Base-by-base conservation (phyloP, 768 basidiomycete species). In the Termitomyces titanicus region DNA sequence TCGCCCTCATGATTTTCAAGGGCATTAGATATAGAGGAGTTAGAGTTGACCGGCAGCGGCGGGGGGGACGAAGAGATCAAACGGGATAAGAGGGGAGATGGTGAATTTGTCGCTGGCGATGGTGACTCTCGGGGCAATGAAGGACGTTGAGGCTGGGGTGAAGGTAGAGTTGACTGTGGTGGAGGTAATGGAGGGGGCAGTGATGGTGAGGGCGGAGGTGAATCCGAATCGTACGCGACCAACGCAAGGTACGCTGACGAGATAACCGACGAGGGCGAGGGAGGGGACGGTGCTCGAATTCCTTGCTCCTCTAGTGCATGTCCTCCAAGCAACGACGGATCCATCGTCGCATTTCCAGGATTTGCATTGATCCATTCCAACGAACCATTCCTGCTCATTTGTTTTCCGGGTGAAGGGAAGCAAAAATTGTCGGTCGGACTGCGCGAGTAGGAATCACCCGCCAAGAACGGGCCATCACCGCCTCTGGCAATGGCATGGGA, bases 321-420 rank as follows among this genome's bases (percentile, higher is more conserved):
- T 22, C 59, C 60, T 11, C 59, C 57, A 11, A 65, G 54, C 20
- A 63, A 29, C 11, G 57, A 57, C 5, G 64, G 64, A 24, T 65
- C 47, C 24, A 65, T 60, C 9, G 64, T 64, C 17, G 62, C 64
- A 51, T 63, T 42, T 8, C 53, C 59, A 17, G 57, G 52, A 25
- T 46, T 31, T 3, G n/a, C 25, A 18, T 50, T 20, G 29, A 29
- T 37, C 27, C 49, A 55, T 7, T 47, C 18, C 20, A 18, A 20
- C 25, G 38, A 35, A 18, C 45, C 51, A 53, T 17, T 22, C 13
- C 4, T 25, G n/a, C 13, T 3, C 17, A 11, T 4, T 18, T 20
- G 37, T 43, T 46, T 24, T 46, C 35, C 50, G 33, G 18, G 43
- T 15, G 47, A 35, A 11, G 17, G 10, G 6, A 17, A 10, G 1